Conservation (phyloP, 148 eudicot species). For the Fagopyrum tataricum region DNA sequence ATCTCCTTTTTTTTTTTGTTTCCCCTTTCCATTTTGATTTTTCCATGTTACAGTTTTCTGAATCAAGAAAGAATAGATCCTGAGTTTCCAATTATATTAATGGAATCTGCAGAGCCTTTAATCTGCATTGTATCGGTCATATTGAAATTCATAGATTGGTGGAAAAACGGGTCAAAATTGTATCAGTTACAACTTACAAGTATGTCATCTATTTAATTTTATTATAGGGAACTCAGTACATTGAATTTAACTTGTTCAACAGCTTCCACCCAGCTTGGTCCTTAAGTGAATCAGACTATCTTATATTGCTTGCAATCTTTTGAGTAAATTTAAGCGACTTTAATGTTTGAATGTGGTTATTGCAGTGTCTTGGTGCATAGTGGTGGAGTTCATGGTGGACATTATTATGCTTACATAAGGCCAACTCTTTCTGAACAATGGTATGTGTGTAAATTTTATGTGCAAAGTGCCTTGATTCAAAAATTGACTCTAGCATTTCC, state of each 20-base stretch:
- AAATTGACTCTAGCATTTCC: background rate
- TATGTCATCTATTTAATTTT: no score
- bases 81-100: no score
- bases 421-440: constrained; percentile 86
- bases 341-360: background rate
- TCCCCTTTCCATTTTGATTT: background rate
- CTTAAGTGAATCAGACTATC: background rate
- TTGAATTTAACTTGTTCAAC: background rate
- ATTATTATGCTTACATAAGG: constrained; percentile 88
- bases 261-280: background rate
- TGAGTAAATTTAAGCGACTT: background rate
- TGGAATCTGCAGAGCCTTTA: background rate
- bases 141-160: background rate
- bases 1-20: no score
- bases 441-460: constrained; percentile 28
- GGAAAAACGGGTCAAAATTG: background rate
- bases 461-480: background rate
- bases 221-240: no score
- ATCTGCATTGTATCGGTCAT: background rate
- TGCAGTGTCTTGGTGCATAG: constrained; percentile 93
- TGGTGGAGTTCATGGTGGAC: constrained; percentile 98
- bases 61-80: no score
- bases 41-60: background rate
- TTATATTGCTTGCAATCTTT: background rate
- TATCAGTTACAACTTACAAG: background rate